A percentile compares a stretch with the other conserved stretches of the same genome.
phyloP scores from a whole-genome alignment of 2,329 filamentous ascomycete genomes.

The Neofusicoccum ribis region DNA sequence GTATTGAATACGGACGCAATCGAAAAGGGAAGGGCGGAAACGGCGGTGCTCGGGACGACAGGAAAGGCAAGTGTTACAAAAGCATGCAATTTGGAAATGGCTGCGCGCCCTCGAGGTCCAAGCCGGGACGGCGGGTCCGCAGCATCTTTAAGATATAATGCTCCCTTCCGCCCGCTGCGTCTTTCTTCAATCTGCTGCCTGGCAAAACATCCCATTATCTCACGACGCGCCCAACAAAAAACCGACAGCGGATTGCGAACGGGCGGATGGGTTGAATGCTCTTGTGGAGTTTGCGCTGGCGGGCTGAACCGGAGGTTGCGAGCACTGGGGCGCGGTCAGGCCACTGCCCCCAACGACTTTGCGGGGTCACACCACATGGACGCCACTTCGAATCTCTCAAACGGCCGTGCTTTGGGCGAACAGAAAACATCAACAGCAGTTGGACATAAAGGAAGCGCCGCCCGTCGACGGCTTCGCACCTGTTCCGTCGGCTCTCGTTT shows the following conservation, averaged over 20 bases:
- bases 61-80: neutral
- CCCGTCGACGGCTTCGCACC: too few species aligned
- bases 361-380: constrained; percentile 12
- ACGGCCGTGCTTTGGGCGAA: neutral
- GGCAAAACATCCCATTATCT: neutral
- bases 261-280: neutral
- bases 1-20: neutral
- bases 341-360: constrained; percentile 13
- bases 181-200: neutral
- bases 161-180: neutral
- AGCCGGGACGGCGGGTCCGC: neutral
- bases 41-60: neutral
- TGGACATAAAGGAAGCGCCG: too few species aligned
- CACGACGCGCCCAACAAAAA: constrained; percentile 15
- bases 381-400: neutral
- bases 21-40: neutral
- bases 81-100: neutral
- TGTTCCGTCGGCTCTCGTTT: neutral
- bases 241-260: neutral
- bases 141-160: neutral
- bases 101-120: neutral
- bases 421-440: neutral
- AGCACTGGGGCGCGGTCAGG: constrained; percentile 3
- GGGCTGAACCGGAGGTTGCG: neutral
- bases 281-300: neutral